Evolutionary conservation across 1,284 basidiomycete species (phyloP).

Genomic region (Ustilago hordei): DNA sequence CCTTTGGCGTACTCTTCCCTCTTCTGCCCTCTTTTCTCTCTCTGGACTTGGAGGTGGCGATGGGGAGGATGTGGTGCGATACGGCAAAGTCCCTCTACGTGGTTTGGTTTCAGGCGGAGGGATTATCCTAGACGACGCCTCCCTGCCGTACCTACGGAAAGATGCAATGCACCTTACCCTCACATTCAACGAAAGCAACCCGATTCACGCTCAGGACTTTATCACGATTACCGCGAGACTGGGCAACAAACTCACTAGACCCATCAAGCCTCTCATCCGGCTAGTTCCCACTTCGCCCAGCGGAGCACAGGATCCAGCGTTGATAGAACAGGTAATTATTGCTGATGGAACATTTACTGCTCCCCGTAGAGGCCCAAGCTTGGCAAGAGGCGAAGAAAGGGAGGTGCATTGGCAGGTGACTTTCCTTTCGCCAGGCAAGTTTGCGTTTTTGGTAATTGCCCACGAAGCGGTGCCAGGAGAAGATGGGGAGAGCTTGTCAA

Average conservation of each 20-base stretch:
- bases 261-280: slow-evolving; percentile 32
- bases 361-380: too few species aligned
- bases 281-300: slow-evolving; percentile 33
- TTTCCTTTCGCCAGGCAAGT: slow-evolving; percentile 29
- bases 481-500: slow-evolving; percentile 14
- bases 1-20: slow-evolving; percentile 76
- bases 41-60: not conserved
- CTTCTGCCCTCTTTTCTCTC: not conserved
- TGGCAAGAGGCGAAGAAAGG: slow-evolving; percentile 4
- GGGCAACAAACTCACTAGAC: slow-evolving; percentile 18
- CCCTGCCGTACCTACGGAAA: slow-evolving; percentile 11
- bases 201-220: slow-evolving; percentile 23
- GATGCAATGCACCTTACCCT: slow-evolving; percentile 23
- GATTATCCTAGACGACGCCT: slow-evolving; percentile 8
- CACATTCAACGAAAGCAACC: not conserved
- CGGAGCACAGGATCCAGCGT: not conserved
- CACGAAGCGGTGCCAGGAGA: slow-evolving; percentile 12
- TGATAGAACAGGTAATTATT: slow-evolving; percentile 21
- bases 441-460: slow-evolving; percentile 28
- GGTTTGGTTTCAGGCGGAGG: slow-evolving; percentile 21
- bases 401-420: slow-evolving; percentile 20
- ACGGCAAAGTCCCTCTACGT: slow-evolving; percentile 11
- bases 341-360: slow-evolving; percentile 32
- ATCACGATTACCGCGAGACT: slow-evolving; percentile 13
- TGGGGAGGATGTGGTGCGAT: slow-evolving; percentile 10